Evolutionary conservation across 306 rosid species (phyloP), one percentile per base, ranked within the genome.

Genomic region (Sophora flavescens): DNA sequence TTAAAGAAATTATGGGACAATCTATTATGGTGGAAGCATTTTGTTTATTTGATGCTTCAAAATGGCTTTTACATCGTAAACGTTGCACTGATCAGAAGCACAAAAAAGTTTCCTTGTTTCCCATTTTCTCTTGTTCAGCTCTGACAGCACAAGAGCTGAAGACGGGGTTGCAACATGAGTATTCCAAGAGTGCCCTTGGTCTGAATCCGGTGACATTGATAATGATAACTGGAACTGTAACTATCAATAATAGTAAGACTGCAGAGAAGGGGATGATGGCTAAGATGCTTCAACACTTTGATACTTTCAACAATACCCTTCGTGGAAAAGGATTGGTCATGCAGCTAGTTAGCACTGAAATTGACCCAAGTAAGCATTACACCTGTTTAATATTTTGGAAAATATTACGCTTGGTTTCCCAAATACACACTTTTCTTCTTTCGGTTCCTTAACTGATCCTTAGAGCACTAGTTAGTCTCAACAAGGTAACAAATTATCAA

Each of bases 331-430:
- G 71, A 51, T 14, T 82, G 3, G 68, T 79, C 33, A 17, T 82
- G 66, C 86, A 79, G 72, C 70, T 85, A 48, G 78, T 75, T 18
- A 78, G 82, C 70, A 70, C 78, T 44, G n/a, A 78, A 82, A 35
- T 44, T 67, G 66, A 82, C 42, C 70, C 80, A 0, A 14, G 88
- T 82, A 78, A 78, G 83, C 62, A 18, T 22, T n/a, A n/a, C n/a
- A n/a, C n/a, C n/a, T n/a, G n/a, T n/a, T n/a, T n/a, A n/a, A n/a
- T n/a, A n/a, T n/a, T n/a, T n/a, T n/a, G n/a, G n/a, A n/a, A n/a
- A n/a, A n/a, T n/a, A n/a, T n/a, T n/a, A n/a, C n/a, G n/a, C n/a
- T n/a, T n/a, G n/a, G n/a, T n/a, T n/a, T n/a, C n/a, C n/a, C n/a
- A n/a, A n/a, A n/a, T n/a, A n/a, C n/a, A n/a, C n/a, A n/a, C n/a